phyloP scores from a whole-genome alignment of 2,329 filamentous ascomycete species.

The Diaporthe australafricana region DNA sequence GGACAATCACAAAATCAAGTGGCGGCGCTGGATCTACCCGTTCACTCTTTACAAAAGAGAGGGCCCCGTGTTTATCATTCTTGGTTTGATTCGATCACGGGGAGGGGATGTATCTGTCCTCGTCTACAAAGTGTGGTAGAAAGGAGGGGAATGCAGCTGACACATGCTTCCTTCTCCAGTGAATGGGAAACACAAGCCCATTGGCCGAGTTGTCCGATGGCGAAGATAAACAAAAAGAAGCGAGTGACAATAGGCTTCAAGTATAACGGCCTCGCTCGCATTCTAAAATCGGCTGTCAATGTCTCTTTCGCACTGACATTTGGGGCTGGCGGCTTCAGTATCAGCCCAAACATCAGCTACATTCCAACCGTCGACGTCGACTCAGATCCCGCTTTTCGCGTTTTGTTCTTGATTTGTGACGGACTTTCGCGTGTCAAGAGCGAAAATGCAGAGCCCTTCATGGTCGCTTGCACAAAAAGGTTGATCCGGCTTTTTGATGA shows the following conservation, averaged over 20 bases:
- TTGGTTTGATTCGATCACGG: not conserved
- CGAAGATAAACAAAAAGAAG: not conserved
- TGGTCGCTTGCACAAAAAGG: not conserved
- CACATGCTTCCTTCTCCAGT: not conserved
- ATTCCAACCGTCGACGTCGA: not conserved
- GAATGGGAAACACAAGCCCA: not conserved
- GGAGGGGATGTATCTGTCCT: not conserved
- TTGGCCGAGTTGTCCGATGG: not conserved
- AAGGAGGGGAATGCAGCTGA: not conserved
- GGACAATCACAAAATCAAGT: not conserved
- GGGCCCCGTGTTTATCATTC: not conserved
- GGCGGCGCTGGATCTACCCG: not conserved
- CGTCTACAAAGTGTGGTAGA: not conserved
- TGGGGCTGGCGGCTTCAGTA: not conserved
- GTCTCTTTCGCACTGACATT: not conserved
- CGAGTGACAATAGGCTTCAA: not conserved
- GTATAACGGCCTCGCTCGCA: not conserved
- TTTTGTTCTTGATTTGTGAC: not conserved
- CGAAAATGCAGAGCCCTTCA: not conserved
- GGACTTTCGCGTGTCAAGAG: not conserved
- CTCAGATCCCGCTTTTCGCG: not conserved
- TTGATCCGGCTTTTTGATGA: not conserved
- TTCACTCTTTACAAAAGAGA: not conserved
- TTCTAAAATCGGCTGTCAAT: not conserved
- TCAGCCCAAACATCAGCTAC: not conserved